Conservation (phyloP, 768 basidiomycete genomes). For the Leccinum olivaceopallidum region DNA sequence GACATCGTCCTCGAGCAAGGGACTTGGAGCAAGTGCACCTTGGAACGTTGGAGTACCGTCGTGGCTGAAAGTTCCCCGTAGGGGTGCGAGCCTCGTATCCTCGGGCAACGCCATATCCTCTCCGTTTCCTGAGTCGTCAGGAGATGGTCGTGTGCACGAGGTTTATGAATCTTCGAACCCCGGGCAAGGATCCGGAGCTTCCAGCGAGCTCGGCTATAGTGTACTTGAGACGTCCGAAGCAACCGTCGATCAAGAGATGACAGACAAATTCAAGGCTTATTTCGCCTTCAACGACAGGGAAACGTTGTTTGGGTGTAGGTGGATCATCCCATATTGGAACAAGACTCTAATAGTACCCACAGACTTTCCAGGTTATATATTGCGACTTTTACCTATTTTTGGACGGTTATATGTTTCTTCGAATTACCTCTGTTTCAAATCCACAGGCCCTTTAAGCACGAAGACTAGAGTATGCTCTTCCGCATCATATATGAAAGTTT, state of each 20-base stretch:
- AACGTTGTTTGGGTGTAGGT: slow-evolving; percentile 83
- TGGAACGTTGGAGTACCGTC: slow-evolving; percentile 74
- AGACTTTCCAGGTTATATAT: slow-evolving; percentile 94
- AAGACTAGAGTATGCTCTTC: slow-evolving; percentile 71
- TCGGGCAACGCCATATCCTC: slow-evolving; percentile 28
- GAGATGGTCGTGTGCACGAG: slow-evolving; percentile 51
- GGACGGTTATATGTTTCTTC: slow-evolving; percentile 91
- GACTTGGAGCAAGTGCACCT: slow-evolving; percentile 34
- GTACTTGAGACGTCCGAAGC: slow-evolving; percentile 75
- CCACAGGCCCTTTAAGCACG: slow-evolving; percentile 72
- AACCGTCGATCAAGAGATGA: slow-evolving; percentile 57
- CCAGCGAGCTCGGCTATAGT: slow-evolving; percentile 72
- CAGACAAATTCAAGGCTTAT: slow-evolving; percentile 73
- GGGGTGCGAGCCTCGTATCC: slow-evolving; percentile 36
- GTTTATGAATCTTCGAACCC: slow-evolving; percentile 41
- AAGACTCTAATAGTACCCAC: slow-evolving; percentile 8
- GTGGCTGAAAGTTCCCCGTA: slow-evolving; percentile 60
- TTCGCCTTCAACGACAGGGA: slow-evolving; percentile 94
- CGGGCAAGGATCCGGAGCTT: slow-evolving; percentile 31
- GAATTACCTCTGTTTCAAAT: slow-evolving; percentile 94
- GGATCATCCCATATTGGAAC: slow-evolving; percentile 1
- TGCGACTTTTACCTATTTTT: slow-evolving; percentile 83
- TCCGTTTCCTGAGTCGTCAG: slow-evolving; percentile 23
- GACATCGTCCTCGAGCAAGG: slow-evolving; percentile 40
- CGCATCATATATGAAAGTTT: slow-evolving; percentile 2